These are phyloP conservation scores for Imleria badia DNA, from an alignment of 768 basidiomycete species.

Conservation along the genomic window DNA sequence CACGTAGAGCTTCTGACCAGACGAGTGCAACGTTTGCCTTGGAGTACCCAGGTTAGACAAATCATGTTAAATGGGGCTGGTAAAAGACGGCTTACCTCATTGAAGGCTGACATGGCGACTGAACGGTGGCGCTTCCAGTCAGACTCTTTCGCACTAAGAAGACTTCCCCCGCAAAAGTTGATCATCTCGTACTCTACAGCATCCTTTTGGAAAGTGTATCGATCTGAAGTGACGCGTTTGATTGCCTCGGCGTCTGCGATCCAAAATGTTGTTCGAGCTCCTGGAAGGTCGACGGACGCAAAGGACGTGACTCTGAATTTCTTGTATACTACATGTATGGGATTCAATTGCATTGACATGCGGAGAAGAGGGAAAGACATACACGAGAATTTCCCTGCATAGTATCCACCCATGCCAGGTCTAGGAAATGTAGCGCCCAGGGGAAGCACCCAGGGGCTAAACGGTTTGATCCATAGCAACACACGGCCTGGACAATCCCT, in stretches of 20 bases:
- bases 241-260: slow-evolving; percentile 45
- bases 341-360: neutral
- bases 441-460: slow-evolving; percentile 25
- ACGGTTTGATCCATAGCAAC: slow-evolving; percentile 34
- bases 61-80: neutral
- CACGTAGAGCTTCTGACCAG: slow-evolving; percentile 44
- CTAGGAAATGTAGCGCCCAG: slow-evolving; percentile 36
- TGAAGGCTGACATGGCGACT: slow-evolving; percentile 49
- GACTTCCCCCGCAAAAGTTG: slow-evolving; percentile 47
- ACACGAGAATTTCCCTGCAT: slow-evolving; percentile 38
- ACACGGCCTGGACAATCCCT: slow-evolving; percentile 22
- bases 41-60: neutral
- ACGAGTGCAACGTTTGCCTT: slow-evolving; percentile 49
- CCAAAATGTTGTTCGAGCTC: slow-evolving; percentile 38
- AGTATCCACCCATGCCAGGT: slow-evolving; percentile 34
- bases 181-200: slow-evolving; percentile 39
- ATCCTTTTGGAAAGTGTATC: slow-evolving; percentile 42
- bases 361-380: slow-evolving; percentile 5
- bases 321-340: slow-evolving; percentile 33
- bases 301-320: slow-evolving; percentile 41
- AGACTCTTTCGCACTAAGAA: slow-evolving; percentile 41
- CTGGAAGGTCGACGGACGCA: slow-evolving; percentile 35
- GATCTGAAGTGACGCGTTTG: slow-evolving; percentile 33
- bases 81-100: slow-evolving; percentile 35
- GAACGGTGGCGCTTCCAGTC: slow-evolving; percentile 50